phyloP scores from a whole-genome alignment of 179 eudicot species.

The Beta lomatogona region DNA sequence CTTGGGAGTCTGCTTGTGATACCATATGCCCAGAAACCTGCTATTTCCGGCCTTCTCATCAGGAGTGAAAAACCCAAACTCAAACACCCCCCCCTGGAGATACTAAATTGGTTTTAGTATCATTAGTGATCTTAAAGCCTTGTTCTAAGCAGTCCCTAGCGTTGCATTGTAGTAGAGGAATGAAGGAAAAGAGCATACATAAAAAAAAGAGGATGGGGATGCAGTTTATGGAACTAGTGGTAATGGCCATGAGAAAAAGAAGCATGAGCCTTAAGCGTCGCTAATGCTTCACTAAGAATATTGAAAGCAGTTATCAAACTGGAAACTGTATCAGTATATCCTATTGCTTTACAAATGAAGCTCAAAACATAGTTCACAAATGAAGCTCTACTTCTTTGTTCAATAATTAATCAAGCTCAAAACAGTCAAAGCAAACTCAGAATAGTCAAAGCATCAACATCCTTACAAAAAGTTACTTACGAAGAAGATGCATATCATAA shows the following conservation, averaged over 20 bases:
- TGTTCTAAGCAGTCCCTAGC: not conserved
- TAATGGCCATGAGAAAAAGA: not conserved
- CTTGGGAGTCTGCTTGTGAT: conserved; percentile 10
- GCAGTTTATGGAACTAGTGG: not conserved
- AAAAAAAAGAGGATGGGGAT: not conserved
- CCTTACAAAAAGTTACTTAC: too few relatives aligned
- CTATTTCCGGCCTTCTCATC: not conserved
- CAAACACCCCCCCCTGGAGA: conserved; percentile 21
- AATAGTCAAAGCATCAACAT: not conserved
- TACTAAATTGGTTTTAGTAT: not conserved
- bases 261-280: not conserved
- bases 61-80: conserved; percentile 35
- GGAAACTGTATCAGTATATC: not conserved
- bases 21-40: conserved; percentile 36
- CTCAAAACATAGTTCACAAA: not conserved
- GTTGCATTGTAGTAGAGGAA: not conserved
- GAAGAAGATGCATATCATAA: not conserved
- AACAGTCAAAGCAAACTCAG: not conserved
- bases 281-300: not conserved
- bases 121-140: not conserved
- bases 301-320: not conserved
- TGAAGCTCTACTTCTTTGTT: not conserved
- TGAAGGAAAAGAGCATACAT: conserved; percentile 1
- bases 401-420: not conserved
- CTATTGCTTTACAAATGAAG: not conserved